These are phyloP conservation scores for Setaria viridis DNA, from an alignment of 202 grass and related monocot genomes.

Conservation along the genomic window DNA sequence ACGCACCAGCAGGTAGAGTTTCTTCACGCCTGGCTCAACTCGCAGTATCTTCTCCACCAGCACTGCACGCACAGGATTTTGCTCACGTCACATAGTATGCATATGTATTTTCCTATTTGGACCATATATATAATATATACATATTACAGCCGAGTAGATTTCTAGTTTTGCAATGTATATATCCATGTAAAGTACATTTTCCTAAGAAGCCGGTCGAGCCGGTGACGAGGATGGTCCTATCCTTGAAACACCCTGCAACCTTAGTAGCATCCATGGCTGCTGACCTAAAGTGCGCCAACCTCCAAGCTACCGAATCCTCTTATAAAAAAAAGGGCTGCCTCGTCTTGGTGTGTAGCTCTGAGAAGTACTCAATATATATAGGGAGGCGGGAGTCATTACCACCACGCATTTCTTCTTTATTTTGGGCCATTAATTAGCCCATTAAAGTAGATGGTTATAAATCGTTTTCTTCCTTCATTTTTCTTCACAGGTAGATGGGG, in stretches of 20 bases:
- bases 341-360: neutral
- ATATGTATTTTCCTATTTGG: neutral
- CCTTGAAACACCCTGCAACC: neutral
- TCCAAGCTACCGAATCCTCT: no score
- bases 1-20: constrained; percentile 39
- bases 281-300: neutral
- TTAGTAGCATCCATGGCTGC: neutral
- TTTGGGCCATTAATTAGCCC: neutral
- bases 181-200: neutral
- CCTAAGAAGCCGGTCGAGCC: constrained; percentile 2
- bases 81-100: neutral
- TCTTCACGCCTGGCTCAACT: constrained; percentile 57
- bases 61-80: neutral
- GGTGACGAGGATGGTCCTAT: constrained; percentile 17
- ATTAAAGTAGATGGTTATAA: neutral
- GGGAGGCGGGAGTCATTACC: neutral
- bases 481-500: neutral
- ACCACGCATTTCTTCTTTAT: no score
- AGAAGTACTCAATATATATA: neutral
- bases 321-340: neutral
- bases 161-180: no score
- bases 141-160: neutral
- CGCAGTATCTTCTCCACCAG: constrained; percentile 64
- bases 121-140: neutral
- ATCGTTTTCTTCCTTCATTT: neutral